Conservation (phyloP, 495 filamentous ascomycete species). For the Ascobolus immersus region DNA sequence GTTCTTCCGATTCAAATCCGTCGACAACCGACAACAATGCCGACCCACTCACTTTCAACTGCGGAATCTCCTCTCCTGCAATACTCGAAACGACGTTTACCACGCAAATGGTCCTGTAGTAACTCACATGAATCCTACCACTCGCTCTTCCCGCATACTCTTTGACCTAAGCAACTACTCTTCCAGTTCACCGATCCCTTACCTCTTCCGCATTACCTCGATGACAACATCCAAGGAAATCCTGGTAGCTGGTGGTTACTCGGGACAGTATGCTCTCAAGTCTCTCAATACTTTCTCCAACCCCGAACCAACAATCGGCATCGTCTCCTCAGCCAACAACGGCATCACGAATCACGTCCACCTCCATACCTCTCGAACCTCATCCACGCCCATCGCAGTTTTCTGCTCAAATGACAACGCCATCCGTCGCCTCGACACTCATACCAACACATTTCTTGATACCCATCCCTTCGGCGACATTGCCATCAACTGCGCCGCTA, state of each 20-base stretch:
- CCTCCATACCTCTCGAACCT: slow-evolving; percentile 33
- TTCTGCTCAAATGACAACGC: slow-evolving; percentile 66
- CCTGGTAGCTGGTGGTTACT: slow-evolving; percentile 55
- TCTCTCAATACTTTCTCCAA: slow-evolving; percentile 25
- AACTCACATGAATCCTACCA: slow-evolving; percentile 27
- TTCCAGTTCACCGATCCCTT: slow-evolving; percentile 16
- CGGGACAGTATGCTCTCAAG: slow-evolving; percentile 51
- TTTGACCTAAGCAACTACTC: slow-evolving; percentile 37
- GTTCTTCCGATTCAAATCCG: slow-evolving; percentile 45
- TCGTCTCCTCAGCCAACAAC: slow-evolving; percentile 38
- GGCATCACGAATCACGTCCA: slow-evolving; percentile 78
- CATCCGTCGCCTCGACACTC: slow-evolving; percentile 50
- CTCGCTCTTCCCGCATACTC: slow-evolving; percentile 18
- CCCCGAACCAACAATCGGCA: slow-evolving; percentile 28
- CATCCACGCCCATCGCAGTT: slow-evolving; percentile 35
- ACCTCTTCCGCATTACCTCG: slow-evolving; percentile 35
- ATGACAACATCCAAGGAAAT: slow-evolving; percentile 39
- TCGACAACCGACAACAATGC: slow-evolving; percentile 38
- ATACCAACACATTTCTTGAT: slow-evolving; percentile 37
- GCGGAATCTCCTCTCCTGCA: slow-evolving; percentile 52
- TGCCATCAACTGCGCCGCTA: slow-evolving; percentile 63
- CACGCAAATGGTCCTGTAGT: slow-evolving; percentile 36
- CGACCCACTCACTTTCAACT: slow-evolving; percentile 67
- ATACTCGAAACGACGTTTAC: slow-evolving; percentile 48
- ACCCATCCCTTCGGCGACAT: slow-evolving; percentile 34